Conservation (phyloP, 2,329 filamentous ascomycete genomes). For the Monilinia fructicola region DNA sequence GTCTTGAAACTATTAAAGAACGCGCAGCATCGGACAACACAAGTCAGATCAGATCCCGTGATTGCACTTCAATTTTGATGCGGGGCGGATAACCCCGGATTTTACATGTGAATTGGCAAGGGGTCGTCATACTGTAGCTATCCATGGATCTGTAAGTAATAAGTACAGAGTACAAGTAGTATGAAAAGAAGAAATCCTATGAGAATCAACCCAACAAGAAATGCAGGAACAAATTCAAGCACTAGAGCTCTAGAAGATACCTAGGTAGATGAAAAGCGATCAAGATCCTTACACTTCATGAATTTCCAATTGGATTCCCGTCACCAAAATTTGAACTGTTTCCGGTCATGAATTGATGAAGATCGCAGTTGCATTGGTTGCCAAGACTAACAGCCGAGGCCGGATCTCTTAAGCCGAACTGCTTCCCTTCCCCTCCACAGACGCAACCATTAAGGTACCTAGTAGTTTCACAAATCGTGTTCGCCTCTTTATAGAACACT, state of each 20-base stretch:
- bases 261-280: neutral
- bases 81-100: slow-evolving; percentile 18
- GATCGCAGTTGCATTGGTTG: neutral
- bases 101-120: slow-evolving; percentile 17
- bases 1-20: neutral
- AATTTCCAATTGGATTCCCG: neutral
- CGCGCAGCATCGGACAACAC: neutral
- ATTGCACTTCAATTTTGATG: neutral
- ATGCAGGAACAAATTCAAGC: neutral
- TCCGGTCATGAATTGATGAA: neutral
- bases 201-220: neutral
- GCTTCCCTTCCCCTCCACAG: neutral
- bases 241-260: neutral
- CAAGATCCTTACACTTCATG: neutral
- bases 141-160: too few relatives aligned
- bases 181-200: neutral
- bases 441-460: neutral
- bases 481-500: slow-evolving; percentile 9
- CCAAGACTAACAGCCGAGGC: slow-evolving; percentile 19
- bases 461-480: slow-evolving; percentile 5
- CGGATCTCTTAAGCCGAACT: slow-evolving; percentile 20
- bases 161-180: too few relatives aligned
- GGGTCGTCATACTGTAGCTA: slow-evolving; percentile 15
- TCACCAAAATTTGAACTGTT: neutral
- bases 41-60: slow-evolving; percentile 4